These are phyloP conservation scores for Ensete ventricosum DNA, from an alignment of 176 grass and related monocot species.

Conservation along the genomic window DNA sequence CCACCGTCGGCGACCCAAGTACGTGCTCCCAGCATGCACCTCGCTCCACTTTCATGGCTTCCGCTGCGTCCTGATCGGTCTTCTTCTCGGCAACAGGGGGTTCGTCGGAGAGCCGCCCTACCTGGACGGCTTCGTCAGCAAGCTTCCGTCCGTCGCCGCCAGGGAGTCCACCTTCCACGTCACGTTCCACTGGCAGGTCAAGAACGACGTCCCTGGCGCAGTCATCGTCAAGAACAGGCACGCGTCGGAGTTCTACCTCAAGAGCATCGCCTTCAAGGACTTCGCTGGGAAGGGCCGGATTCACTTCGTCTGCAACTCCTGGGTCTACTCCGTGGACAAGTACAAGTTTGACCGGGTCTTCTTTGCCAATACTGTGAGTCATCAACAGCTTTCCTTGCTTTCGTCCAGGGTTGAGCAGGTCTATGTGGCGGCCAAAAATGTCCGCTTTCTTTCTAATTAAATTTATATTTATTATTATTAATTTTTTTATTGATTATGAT, in stretches of 20 bases:
- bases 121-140: slow-evolving; percentile 35
- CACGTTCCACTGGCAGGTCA: slow-evolving; percentile 54
- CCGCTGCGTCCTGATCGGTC: too few species aligned
- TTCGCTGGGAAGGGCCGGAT: not conserved
- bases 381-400: not conserved
- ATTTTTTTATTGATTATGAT: too few species aligned
- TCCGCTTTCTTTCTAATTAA: too few species aligned
- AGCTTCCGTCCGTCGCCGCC: slow-evolving; percentile 23
- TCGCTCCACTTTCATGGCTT: not conserved
- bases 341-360: not conserved
- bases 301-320: slow-evolving; percentile 3
- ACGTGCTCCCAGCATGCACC: not conserved
- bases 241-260: not conserved
- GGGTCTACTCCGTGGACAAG: not conserved
- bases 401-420: too few species aligned
- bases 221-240: not conserved
- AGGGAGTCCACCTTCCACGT: slow-evolving; percentile 49
- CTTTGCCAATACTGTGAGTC: not conserved
- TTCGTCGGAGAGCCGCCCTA: slow-evolving; percentile 41
- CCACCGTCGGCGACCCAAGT: slow-evolving; percentile 55
- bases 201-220: not conserved
- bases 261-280: not conserved
- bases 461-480: too few species aligned
- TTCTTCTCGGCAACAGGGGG: slow-evolving; percentile 14
- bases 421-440: too few species aligned